phyloP scores from a whole-genome alignment of 2,329 filamentous ascomycete species.

The Aspergillus thermomutatus region DNA sequence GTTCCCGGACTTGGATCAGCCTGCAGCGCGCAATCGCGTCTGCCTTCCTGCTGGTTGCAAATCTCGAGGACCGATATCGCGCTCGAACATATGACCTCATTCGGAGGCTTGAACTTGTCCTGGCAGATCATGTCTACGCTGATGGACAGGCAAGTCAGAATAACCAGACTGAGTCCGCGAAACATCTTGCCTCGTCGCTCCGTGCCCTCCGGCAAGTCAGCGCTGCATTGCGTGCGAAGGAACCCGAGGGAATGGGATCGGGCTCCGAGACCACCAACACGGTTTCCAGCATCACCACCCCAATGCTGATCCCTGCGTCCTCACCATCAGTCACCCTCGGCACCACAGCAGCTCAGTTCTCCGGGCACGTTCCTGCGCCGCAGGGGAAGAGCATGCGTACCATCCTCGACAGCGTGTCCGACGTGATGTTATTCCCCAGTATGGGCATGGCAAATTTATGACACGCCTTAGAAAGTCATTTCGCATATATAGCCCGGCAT shows the following conservation, averaged over 20 bases:
- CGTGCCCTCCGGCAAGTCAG: constrained; percentile 31
- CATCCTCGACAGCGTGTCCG: constrained; percentile 32
- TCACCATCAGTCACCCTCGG: constrained; percentile 6
- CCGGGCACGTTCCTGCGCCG: constrained; percentile 6
- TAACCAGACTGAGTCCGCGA: constrained; percentile 32
- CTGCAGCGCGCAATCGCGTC: constrained; percentile 41
- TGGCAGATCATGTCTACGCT: constrained; percentile 31
- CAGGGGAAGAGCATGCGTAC: constrained; percentile 28
- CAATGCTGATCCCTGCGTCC: constrained; percentile 5
- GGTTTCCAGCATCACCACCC: constrained; percentile 8
- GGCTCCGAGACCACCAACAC: constrained; percentile 2
- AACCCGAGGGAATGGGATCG: neutral
- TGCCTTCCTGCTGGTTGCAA: constrained; percentile 36
- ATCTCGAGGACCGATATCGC: constrained; percentile 24
- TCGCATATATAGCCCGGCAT: neutral
- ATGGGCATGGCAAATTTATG: constrained; percentile 20
- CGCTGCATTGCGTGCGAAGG: constrained; percentile 21
- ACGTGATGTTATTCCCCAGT: constrained; percentile 35
- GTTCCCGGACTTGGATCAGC: constrained; percentile 42
- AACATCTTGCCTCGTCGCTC: constrained; percentile 31
- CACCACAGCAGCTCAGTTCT: constrained; percentile 2
- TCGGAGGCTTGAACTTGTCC: constrained; percentile 25
- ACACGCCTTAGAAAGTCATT: neutral
- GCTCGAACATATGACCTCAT: constrained; percentile 27
- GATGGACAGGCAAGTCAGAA: constrained; percentile 22